These are phyloP conservation scores for Leonotis leonurus DNA, from an alignment of 257 asterid species.

Conservation along the genomic window DNA sequence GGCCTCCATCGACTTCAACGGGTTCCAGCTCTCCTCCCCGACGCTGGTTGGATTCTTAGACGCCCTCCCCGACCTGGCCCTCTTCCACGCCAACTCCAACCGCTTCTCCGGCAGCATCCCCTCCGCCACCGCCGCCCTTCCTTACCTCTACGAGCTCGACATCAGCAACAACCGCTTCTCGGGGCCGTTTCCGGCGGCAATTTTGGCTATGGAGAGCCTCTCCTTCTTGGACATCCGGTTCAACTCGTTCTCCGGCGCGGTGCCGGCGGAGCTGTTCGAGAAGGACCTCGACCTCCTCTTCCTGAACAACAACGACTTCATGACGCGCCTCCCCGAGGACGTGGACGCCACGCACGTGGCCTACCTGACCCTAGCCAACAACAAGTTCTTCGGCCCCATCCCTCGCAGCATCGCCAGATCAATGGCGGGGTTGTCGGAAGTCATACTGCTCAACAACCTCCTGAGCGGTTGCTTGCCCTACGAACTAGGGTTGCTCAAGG, in stretches of 20 bases:
- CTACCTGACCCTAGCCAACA: constrained; percentile 61
- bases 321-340: constrained; percentile 50
- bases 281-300: constrained; percentile 51
- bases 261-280: constrained; percentile 49
- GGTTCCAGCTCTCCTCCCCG: constrained; percentile 51
- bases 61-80: constrained; percentile 64
- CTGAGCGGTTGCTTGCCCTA: constrained; percentile 64
- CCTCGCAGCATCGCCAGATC: constrained; percentile 33
- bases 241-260: constrained; percentile 59
- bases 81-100: constrained; percentile 84
- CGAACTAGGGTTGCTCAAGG: constrained; percentile 48
- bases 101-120: constrained; percentile 49
- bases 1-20: constrained; percentile 79
- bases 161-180: constrained; percentile 64
- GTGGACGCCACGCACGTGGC: constrained; percentile 19
- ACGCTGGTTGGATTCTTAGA: constrained; percentile 65
- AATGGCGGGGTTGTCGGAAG: constrained; percentile 34
- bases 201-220: constrained; percentile 39
- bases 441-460: constrained; percentile 50
- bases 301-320: constrained; percentile 69
- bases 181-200: constrained; percentile 53
- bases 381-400: constrained; percentile 66
- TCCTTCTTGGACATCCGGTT: constrained; percentile 61
- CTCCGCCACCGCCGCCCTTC: constrained; percentile 32
- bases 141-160: constrained; percentile 61